phyloP scores from a whole-genome alignment of 1,284 basidiomycete species.

The Takashimella tepidaria region DNA sequence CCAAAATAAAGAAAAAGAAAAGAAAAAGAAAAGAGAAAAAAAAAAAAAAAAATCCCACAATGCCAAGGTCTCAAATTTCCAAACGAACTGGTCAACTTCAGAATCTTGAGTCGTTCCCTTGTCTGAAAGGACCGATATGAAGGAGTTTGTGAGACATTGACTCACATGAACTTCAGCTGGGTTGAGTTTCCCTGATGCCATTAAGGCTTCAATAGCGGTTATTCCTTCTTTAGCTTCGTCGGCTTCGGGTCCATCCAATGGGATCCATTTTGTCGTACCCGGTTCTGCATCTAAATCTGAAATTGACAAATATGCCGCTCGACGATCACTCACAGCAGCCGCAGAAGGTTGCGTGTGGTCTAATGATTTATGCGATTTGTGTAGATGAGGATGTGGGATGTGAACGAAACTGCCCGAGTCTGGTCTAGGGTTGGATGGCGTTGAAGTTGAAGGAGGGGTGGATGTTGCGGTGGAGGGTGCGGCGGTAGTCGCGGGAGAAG shows the following conservation, averaged over 20 bases:
- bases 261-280: slow-evolving; percentile 8
- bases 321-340: background rate
- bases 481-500: background rate
- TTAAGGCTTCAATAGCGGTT: slow-evolving; percentile 16
- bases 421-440: too few species aligned
- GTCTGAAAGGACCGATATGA: too few species aligned
- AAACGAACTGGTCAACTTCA: too few species aligned
- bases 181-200: slow-evolving; percentile 16
- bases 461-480: slow-evolving; percentile 1
- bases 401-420: slow-evolving; percentile 6
- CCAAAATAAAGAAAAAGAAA: too few species aligned
- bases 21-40: too few species aligned
- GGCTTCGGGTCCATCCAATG: slow-evolving; percentile 27
- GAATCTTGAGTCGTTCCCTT: too few species aligned
- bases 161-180: slow-evolving; percentile 51
- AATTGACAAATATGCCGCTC: background rate
- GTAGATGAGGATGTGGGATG: background rate
- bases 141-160: too few species aligned
- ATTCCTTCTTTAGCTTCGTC: slow-evolving; percentile 29
- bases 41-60: too few species aligned
- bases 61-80: too few species aligned
- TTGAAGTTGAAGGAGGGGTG: background rate
- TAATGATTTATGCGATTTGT: background rate
- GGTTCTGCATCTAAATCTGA: background rate
- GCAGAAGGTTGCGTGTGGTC: background rate